Percentiles rank a stretch among this genome's conserved stretches.
These are phyloP conservation scores for Myochromella boudieri DNA, from an alignment of 768 basidiomycete species.

Conservation along the genomic window DNA sequence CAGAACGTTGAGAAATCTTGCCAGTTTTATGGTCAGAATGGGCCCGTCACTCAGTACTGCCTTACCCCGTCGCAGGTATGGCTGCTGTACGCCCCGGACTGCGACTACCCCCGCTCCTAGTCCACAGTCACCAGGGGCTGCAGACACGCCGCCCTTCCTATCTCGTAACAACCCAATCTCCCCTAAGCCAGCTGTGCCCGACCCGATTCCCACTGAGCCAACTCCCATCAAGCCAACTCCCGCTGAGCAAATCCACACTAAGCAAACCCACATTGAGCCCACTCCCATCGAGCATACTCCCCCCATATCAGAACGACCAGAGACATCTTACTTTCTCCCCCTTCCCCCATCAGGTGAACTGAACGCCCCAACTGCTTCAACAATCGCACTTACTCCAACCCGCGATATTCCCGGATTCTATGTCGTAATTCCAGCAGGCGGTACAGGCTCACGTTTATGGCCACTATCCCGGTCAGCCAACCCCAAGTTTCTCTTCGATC, in stretches of 20 bases:
- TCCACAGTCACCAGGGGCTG: slow-evolving; percentile 70
- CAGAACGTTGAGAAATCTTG: too few species aligned
- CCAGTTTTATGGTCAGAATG: too few species aligned
- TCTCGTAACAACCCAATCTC: slow-evolving; percentile 50
- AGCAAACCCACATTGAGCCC: too few species aligned
- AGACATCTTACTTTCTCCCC: slow-evolving; percentile 50
- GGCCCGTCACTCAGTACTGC: too few species aligned
- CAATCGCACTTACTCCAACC: slow-evolving; percentile 45
- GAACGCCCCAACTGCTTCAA: slow-evolving; percentile 50
- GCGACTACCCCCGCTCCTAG: slow-evolving; percentile 71
- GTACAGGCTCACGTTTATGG: slow-evolving; percentile 88
- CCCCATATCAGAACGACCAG: slow-evolving; percentile 36
- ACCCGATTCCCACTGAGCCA: too few species aligned
- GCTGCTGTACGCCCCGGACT: slow-evolving; percentile 36
- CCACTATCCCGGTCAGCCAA: slow-evolving; percentile 82
- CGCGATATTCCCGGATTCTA: slow-evolving; percentile 84
- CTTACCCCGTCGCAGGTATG: slow-evolving; percentile 32
- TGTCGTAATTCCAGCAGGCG: slow-evolving; percentile 88
- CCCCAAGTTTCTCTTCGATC: slow-evolving; percentile 86
- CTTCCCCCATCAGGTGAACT: slow-evolving; percentile 80
- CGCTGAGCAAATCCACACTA: too few species aligned
- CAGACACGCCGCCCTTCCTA: slow-evolving; percentile 76
- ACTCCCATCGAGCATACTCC: too few species aligned
- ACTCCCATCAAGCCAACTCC: too few species aligned
- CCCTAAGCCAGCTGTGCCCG: too few species aligned